Evolutionary conservation across 164 flowering plant genomes (phyloP), one percentile per base, ranked within the genome.

Genomic region (Magnolia officinalis): DNA sequence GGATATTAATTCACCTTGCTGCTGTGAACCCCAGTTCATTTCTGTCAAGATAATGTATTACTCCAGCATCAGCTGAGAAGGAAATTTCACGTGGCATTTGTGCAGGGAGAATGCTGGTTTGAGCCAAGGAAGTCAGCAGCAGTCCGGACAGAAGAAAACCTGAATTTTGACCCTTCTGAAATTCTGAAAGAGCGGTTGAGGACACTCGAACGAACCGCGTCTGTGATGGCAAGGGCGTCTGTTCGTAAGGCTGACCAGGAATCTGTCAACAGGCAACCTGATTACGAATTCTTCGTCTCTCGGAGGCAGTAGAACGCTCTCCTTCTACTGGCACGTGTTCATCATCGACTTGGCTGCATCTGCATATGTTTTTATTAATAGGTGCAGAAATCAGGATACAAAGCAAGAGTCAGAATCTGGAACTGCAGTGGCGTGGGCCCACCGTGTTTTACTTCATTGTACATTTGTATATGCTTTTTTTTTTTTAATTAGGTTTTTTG

Each of bases 91-190:
- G 13, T 68, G 45, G 45, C 31, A 19, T 66, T 9, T 74, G 37
- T 68, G 72, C 90, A 90, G 97, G 80, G 74, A 58, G 97, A 90
- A 81, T 82, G 90, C 77, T 92, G 97, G 97, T 89, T 90, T 82
- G 80, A 74, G 72, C 83, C 55, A 37, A 86, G 78, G 80, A 81
- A 75, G 20, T 71, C 78, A 23, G 50, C 50, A 55, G 20, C 45
- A 24, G 64, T 59, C 23, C 80, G 13, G 49, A 51, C 67, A 6
- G 76, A 74, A 21, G 76, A 63, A 67, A 68, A 50, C 6, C 31
- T 67, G 16, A 70, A 52, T 76, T 69, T 77, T 6, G 76, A 82
- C 69, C 71, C 81, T 66, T 74, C 81, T 72, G 81, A 73, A 66
- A 74, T 87, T 65, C 78, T 92, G 72, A 83, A 83, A 75, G 87